Evolutionary conservation across 139 green algal species (phyloP), one percentile per base, ranked within the genome.

Genomic region (Coelastrella sp.): DNA sequence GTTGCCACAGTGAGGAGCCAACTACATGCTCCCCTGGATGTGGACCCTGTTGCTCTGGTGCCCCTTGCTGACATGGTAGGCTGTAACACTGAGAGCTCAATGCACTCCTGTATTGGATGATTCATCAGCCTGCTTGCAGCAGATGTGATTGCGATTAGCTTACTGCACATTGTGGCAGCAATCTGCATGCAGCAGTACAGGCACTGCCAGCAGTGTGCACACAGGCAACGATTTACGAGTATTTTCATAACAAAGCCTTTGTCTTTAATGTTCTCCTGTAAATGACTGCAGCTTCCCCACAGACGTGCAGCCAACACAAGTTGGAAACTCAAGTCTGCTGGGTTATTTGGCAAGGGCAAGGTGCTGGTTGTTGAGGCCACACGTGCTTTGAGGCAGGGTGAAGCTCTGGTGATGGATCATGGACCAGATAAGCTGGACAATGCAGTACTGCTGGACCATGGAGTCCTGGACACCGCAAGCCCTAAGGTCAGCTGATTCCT

Each of bases 381-480:
- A 0, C 38, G 45, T 6, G 73, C 74, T 13, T 37, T 91, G 34
- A 40, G 75, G 2, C 82, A 82, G 86, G 95, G 93, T 8, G 91
- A 94, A 40, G 27, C 71, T 9, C 17, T 98, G 35, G 72, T 53
- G 1, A 89, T 96, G 80, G 92, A 98, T 88, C 96, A 89, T 57
- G 91, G 75, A 0, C 85, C 69, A 60, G 67, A 87, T 40, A 86
- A 93, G 83, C 87, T 94, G 77, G 94, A 96, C 68, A 92, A 89
- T 40, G 80, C 92, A 48, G 34, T 98, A 45, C 80, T 96, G 81
- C 86, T 98, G 53, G 92, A 98, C 76, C 91, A 96, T 75, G 95
- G 94, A 0, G 90, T 90, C 0, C 32, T 96, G 48, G 95, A 98
- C 79, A 27, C 72, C 1, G 41, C 27, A 30, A 73, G 34, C 23